Evolutionary conservation across 2,329 filamentous ascomycete species (phyloP).

Genomic region (Leptographium radiaticola): DNA sequence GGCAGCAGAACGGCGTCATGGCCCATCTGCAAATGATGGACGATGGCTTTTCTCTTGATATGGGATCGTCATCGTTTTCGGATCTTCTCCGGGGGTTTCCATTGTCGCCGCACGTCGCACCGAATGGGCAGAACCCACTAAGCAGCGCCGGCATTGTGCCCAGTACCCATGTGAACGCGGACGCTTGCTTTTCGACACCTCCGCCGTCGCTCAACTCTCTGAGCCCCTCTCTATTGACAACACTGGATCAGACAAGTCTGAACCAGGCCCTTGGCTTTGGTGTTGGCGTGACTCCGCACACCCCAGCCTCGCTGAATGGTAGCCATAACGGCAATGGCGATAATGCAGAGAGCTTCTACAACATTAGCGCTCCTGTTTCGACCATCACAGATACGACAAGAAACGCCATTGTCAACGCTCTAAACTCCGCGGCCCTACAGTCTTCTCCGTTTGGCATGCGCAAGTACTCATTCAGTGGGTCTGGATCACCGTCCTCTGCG

Average conservation of each 20-base stretch:
- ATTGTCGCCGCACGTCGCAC: slow-evolving; percentile 63
- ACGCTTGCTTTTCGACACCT: slow-evolving; percentile 68
- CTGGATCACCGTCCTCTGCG: slow-evolving; percentile 40
- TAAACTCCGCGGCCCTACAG: slow-evolving; percentile 32
- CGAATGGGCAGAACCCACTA: slow-evolving; percentile 43
- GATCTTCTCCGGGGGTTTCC: slow-evolving; percentile 62
- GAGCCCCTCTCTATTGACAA: slow-evolving; percentile 58
- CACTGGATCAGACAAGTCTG: slow-evolving; percentile 46
- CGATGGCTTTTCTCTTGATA: slow-evolving; percentile 62
- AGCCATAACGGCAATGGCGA: slow-evolving; percentile 21
- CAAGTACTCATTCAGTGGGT: slow-evolving; percentile 50
- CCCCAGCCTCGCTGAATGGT: slow-evolving; percentile 57
- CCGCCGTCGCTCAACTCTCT: slow-evolving; percentile 61
- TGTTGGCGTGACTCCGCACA: slow-evolving; percentile 48
- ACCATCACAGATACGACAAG: slow-evolving; percentile 54
- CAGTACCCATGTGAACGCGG: slow-evolving; percentile 27
- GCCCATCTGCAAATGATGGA: slow-evolving; percentile 53
- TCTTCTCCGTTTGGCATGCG: slow-evolving; percentile 42
- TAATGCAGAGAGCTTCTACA: slow-evolving; percentile 26
- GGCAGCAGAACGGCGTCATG: slow-evolving; percentile 53
- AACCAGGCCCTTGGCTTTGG: slow-evolving; percentile 51
- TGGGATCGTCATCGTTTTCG: slow-evolving; percentile 60
- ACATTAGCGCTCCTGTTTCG: slow-evolving; percentile 38
- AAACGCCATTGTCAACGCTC: slow-evolving; percentile 44
- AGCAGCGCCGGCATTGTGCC: background rate